A percentile compares a stretch with the other conserved stretches of the same genome.
phyloP scores from a whole-genome alignment of 2,329 filamentous ascomycete species.

The Raffaelea deltoideospora region DNA sequence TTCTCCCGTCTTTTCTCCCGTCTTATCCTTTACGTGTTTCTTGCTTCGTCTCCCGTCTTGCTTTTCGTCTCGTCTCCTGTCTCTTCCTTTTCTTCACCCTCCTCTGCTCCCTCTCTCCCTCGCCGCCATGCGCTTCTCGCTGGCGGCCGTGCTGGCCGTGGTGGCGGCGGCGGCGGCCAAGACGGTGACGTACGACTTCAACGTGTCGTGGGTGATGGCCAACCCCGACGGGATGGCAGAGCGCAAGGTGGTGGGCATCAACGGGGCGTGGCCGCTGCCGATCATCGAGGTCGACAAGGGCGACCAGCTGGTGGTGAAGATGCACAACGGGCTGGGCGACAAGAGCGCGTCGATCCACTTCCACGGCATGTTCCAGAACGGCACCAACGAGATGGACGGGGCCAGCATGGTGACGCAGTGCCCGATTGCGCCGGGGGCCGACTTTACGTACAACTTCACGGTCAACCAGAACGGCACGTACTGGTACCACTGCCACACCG shows the following conservation, averaged over 20 bases:
- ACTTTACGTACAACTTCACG: constrained; percentile 56
- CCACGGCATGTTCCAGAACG: constrained; percentile 57
- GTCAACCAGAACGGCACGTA: constrained; percentile 49
- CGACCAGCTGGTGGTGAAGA: constrained; percentile 44
- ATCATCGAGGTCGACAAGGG: constrained; percentile 46
- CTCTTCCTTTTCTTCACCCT: background rate
- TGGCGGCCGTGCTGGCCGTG: constrained; percentile 5
- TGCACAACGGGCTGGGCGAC: constrained; percentile 44
- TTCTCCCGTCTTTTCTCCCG: background rate
- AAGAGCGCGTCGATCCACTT: constrained; percentile 51
- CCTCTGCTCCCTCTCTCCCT: background rate
- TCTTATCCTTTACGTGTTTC: background rate
- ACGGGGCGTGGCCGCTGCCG: constrained; percentile 61
- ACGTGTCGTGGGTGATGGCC: constrained; percentile 54
- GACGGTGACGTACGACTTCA: constrained; percentile 47
- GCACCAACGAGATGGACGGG: constrained; percentile 57
- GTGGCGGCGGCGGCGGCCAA: constrained; percentile 15
- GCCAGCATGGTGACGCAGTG: constrained; percentile 52
- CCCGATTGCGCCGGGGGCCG: constrained; percentile 44
- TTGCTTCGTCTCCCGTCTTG: background rate
- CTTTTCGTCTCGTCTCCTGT: background rate
- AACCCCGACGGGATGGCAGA: constrained; percentile 54
- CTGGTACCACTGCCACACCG: constrained; percentile 62
- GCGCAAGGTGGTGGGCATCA: constrained; percentile 61
- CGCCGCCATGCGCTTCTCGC: constrained; percentile 1